These are phyloP conservation scores for Colletotrichum simmondsii DNA, from an alignment of 2,329 filamentous ascomycete genomes.

Conservation along the genomic window DNA sequence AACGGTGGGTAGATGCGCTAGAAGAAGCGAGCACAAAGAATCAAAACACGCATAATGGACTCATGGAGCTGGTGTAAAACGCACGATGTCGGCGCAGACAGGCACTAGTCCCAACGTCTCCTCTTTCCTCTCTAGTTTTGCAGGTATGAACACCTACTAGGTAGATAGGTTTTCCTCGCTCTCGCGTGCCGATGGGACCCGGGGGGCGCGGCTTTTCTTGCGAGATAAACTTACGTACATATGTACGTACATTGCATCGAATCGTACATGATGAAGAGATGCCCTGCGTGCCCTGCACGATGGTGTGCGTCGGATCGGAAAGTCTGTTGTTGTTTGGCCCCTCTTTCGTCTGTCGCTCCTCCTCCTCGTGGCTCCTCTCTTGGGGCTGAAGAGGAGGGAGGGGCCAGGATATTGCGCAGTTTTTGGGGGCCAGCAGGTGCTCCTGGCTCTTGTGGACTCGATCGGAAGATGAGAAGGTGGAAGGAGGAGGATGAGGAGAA, in stretches of 20 bases:
- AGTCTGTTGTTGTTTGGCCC: constrained; percentile 9
- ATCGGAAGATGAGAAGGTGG: not conserved
- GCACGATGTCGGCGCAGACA: not conserved
- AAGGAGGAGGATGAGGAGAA: not conserved
- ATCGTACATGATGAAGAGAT: constrained; percentile 9
- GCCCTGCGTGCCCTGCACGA: constrained; percentile 16
- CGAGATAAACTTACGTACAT: constrained; percentile 23
- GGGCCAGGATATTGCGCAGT: not conserved
- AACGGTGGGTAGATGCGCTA: constrained; percentile 17
- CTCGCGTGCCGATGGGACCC: constrained; percentile 5
- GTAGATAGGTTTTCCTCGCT: not conserved
- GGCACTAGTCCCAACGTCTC: not conserved
- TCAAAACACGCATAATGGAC: not conserved
- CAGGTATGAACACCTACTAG: too few relatives aligned
- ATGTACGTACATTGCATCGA: constrained; percentile 9
- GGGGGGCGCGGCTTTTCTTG: not conserved
- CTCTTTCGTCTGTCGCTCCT: not conserved
- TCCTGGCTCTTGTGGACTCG: constrained; percentile 18
- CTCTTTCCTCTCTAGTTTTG: not conserved
- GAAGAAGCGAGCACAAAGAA: constrained; percentile 9
- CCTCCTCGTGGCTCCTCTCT: constrained; percentile 6
- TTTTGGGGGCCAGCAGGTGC: constrained; percentile 9
- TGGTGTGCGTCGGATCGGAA: constrained; percentile 23
- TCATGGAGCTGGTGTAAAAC: not conserved
- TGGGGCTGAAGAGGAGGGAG: constrained; percentile 11